Conservation (phyloP, 1,284 basidiomycete species). For the Vanrija sp. region DNA sequence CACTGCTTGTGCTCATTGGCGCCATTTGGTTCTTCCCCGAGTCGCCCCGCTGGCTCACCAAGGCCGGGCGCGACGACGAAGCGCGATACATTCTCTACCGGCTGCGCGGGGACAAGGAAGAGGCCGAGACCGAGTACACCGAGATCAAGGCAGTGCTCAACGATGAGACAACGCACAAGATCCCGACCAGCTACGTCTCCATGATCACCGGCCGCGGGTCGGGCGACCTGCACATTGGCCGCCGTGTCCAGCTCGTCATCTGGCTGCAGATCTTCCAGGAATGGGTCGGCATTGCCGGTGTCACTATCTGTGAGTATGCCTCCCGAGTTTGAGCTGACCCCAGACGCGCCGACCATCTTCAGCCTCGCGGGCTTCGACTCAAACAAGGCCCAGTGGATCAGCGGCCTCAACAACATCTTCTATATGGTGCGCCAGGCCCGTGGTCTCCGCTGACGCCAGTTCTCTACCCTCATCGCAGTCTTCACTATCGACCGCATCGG, state of each 20-base stretch:
- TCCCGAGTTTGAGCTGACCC: conserved; percentile 15
- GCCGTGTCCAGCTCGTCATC: conserved; percentile 48
- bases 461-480: conserved; percentile 39
- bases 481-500: conserved; percentile 27
- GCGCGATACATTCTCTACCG: conserved; percentile 44
- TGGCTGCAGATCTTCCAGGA: conserved; percentile 48
- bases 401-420: conserved; percentile 33
- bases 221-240: conserved; percentile 41
- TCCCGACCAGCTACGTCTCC: conserved; percentile 16
- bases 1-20: conserved; percentile 42
- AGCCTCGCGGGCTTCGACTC: conserved; percentile 27
- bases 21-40: conserved; percentile 52
- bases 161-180: conserved; percentile 20
- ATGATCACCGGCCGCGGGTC: conserved; percentile 15
- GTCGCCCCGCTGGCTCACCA: conserved; percentile 62
- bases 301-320: conserved; percentile 7
- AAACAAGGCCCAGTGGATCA: conserved; percentile 35
- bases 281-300: conserved; percentile 21
- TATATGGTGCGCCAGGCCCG: conserved; percentile 24
- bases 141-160: conserved; percentile 45
- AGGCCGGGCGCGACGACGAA: conserved; percentile 42
- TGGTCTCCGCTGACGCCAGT: neutral
- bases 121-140: conserved; percentile 21
- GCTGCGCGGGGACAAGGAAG: conserved; percentile 22
- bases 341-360: conserved; percentile 26